Percentiles rank a stretch among this genome's conserved stretches.
phyloP scores from a whole-genome alignment of 148 eudicot genomes.

The Limonium bicolor region DNA sequence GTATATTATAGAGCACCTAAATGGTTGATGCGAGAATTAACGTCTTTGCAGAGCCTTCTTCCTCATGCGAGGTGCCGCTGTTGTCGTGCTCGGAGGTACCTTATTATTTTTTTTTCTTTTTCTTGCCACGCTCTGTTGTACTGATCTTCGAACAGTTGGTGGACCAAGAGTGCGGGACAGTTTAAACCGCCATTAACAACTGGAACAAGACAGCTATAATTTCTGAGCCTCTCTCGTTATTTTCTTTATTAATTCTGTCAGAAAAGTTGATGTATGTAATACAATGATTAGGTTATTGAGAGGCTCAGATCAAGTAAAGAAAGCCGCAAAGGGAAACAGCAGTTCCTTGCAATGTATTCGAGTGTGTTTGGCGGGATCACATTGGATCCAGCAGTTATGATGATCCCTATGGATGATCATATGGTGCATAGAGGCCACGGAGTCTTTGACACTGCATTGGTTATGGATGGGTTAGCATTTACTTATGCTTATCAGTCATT shows the following conservation, averaged over 20 bases:
- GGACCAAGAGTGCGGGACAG: neutral
- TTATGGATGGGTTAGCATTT: slow-evolving; percentile 47
- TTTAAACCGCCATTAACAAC: no score
- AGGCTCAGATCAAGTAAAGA: slow-evolving; percentile 31
- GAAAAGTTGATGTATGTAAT: neutral
- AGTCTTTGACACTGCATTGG: slow-evolving; percentile 71
- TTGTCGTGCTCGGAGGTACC: slow-evolving; percentile 55
- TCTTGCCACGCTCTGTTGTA: neutral
- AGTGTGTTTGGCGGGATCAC: slow-evolving; percentile 76
- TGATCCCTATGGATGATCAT: slow-evolving; percentile 87
- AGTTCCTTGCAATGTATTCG: slow-evolving; percentile 73
- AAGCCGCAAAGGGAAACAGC: slow-evolving; percentile 33
- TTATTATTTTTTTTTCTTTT: neutral
- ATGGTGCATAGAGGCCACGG: slow-evolving; percentile 98
- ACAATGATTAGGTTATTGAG: slow-evolving; percentile 35
- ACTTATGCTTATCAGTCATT: neutral
- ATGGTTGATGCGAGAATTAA: slow-evolving; percentile 2
- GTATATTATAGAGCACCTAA: neutral
- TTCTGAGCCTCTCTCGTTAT: no score
- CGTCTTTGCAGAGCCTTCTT: slow-evolving; percentile 20
- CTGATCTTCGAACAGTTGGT: neutral
- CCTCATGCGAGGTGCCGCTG: slow-evolving; percentile 37
- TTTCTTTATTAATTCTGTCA: neutral
- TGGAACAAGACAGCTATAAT: neutral
- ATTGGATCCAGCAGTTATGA: slow-evolving; percentile 67